Evolutionary conservation across 2,329 filamentous ascomycete genomes (phyloP).

Genomic region (Harringtonia aguacate): DNA sequence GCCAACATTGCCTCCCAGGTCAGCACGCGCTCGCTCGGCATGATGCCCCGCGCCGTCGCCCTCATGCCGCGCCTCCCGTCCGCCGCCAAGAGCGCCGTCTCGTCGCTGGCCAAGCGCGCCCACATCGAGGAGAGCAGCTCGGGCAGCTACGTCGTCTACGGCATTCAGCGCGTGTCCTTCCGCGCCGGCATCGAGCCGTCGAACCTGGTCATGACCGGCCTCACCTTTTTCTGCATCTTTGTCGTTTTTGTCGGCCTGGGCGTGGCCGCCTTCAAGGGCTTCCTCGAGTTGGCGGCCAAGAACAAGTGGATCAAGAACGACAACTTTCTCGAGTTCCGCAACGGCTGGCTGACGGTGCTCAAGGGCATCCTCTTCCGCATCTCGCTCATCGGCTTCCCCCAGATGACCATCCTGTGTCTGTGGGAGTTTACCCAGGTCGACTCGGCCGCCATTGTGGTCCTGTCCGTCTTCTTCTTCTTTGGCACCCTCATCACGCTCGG

Average conservation of each 20-base stretch:
- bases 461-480: slow-evolving; percentile 72
- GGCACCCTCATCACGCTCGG: slow-evolving; percentile 61
- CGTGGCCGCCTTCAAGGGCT: slow-evolving; percentile 63
- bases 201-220: slow-evolving; percentile 76
- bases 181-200: slow-evolving; percentile 65
- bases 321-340: slow-evolving; percentile 67
- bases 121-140: slow-evolving; percentile 32
- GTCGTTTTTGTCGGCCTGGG: slow-evolving; percentile 58
- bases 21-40: slow-evolving; percentile 26
- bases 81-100: slow-evolving; percentile 13
- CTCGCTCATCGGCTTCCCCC: slow-evolving; percentile 73
- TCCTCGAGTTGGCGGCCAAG: slow-evolving; percentile 62
- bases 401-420: slow-evolving; percentile 72
- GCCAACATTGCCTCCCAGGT: slow-evolving; percentile 15
- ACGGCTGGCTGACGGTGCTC: slow-evolving; percentile 74
- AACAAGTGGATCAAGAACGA: slow-evolving; percentile 65
- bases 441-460: slow-evolving; percentile 66
- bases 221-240: slow-evolving; percentile 73
- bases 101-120: slow-evolving; percentile 36
- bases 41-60: slow-evolving; percentile 29
- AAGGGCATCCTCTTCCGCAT: slow-evolving; percentile 81
- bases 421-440: slow-evolving; percentile 76
- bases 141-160: slow-evolving; percentile 48
- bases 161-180: slow-evolving; percentile 78
- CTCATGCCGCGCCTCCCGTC: slow-evolving; percentile 21